Percentiles rank a stretch among this genome's conserved stretches.
These are phyloP conservation scores for Fusarium tuaranense DNA, from an alignment of 2,329 filamentous ascomycete species.

Conservation along the genomic window DNA sequence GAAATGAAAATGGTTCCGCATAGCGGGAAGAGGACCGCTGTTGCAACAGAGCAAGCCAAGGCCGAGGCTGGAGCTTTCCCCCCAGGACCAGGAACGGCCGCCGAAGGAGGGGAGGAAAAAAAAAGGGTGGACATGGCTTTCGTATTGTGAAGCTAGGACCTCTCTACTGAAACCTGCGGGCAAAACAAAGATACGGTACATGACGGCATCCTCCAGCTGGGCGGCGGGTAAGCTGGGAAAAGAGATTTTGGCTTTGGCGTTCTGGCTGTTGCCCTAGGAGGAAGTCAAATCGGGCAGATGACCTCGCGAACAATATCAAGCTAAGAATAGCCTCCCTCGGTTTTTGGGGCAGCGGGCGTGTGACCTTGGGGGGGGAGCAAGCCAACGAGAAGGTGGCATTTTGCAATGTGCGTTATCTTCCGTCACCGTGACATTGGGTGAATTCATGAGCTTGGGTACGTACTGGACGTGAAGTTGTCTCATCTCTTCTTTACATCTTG, in stretches of 20 bases:
- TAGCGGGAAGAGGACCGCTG: constrained; percentile 17
- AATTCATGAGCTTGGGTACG: background rate
- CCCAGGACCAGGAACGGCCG: background rate
- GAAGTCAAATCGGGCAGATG: constrained; percentile 38
- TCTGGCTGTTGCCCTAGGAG: constrained; percentile 17
- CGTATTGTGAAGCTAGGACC: constrained; percentile 1
- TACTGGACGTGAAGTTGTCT: background rate
- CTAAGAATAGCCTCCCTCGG: constrained; percentile 7
- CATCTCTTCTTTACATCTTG: background rate
- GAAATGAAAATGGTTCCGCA: constrained; percentile 24
- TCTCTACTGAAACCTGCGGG: background rate
- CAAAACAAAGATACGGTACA: constrained; percentile 2
- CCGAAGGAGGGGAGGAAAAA: background rate
- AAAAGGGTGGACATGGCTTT: background rate
- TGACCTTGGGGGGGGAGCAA: constrained; percentile 10
- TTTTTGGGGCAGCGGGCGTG: background rate
- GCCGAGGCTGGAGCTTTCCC: background rate
- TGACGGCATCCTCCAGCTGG: background rate
- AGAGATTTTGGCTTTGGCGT: constrained; percentile 8
- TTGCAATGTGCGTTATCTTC: background rate
- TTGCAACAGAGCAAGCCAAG: background rate
- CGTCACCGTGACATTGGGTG: constrained; percentile 16
- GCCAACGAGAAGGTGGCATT: constrained; percentile 7
- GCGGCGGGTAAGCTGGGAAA: constrained; percentile 4
- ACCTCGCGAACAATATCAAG: constrained; percentile 23